A percentile compares a stretch with the other conserved stretches of the same genome.
Evolutionary conservation across 306 rosid species (phyloP).

Genomic region (Malus orientalis): DNA sequence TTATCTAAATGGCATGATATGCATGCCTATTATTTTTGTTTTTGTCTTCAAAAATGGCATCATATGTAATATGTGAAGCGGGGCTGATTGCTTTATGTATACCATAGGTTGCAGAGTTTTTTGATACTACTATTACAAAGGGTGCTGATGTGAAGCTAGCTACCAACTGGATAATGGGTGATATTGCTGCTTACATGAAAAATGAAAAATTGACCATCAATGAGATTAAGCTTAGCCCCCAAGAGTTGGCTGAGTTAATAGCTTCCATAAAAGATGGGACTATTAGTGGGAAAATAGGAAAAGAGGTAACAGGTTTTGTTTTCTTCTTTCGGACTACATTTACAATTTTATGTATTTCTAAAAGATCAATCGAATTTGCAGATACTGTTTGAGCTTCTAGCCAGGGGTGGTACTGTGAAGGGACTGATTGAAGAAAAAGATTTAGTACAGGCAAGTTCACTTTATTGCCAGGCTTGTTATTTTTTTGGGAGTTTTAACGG

Average conservation of each 20-base stretch:
- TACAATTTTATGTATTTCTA: conserved; percentile 4
- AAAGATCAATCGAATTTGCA: conserved; percentile 26
- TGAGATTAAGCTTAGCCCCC: conserved; percentile 71
- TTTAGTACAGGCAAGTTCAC: conserved; percentile 74
- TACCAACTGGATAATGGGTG: conserved; percentile 96
- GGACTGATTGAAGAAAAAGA: conserved; percentile 70
- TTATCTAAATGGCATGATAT: neutral
- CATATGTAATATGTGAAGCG: neutral
- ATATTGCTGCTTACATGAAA: conserved; percentile 84
- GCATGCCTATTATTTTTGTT: no score
- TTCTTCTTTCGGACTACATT: neutral
- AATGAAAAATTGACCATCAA: conserved; percentile 71
- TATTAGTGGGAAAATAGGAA: conserved; percentile 92
- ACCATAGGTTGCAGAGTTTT: conserved; percentile 68
- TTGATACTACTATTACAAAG: conserved; percentile 67
- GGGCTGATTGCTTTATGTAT: conserved; percentile 19
- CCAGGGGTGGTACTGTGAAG: conserved; percentile 86
- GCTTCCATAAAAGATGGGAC: conserved; percentile 68
- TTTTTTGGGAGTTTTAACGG: no score
- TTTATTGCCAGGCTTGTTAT: neutral
- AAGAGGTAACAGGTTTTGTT: conserved; percentile 44
- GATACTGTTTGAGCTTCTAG: conserved; percentile 83
- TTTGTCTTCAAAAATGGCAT: neutral
- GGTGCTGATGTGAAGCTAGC: conserved; percentile 85
- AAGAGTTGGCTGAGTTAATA: conserved; percentile 78